phyloP scores from a whole-genome alignment of 805 yeast species.

The Starmerella bombicola region DNA sequence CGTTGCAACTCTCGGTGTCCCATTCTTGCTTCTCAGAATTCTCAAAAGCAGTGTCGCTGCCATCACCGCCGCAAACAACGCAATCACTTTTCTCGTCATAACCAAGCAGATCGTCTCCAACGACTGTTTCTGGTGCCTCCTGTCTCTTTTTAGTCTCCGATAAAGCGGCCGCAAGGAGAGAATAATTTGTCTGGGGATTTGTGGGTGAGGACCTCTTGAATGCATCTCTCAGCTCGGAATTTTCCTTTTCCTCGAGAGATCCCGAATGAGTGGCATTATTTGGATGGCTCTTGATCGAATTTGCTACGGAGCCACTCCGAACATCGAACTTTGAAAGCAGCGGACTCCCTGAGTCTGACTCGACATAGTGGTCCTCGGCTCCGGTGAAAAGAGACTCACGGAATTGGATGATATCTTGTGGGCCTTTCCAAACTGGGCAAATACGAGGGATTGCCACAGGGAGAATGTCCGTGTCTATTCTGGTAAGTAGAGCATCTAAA shows the following conservation, averaged over 20 bases:
- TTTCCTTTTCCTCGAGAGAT: not conserved
- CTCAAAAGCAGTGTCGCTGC: not conserved
- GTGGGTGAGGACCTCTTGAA: not conserved
- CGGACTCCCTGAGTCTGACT: conserved; percentile 4
- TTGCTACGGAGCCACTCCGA: conserved; percentile 7
- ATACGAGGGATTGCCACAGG: conserved; percentile 14
- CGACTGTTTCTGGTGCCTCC: not conserved
- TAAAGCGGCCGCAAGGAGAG: not conserved
- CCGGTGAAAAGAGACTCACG: conserved; percentile 20
- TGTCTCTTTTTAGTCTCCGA: not conserved
- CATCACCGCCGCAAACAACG: not conserved
- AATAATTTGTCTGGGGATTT: not conserved
- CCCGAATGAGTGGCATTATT: not conserved
- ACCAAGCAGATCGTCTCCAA: not conserved
- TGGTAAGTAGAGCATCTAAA: conserved; percentile 39
- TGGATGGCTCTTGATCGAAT: not conserved
- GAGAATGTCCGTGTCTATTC: conserved; percentile 20
- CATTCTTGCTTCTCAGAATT: not conserved
- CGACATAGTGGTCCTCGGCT: conserved; percentile 3
- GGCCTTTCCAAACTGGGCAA: conserved; percentile 21
- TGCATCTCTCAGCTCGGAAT: not conserved
- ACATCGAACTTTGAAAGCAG: conserved; percentile 19
- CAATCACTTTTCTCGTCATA: not conserved
- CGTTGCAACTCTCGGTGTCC: too few relatives aligned
- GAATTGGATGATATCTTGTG: conserved; percentile 10